Evolutionary conservation across 208 protist species (phyloP), one percentile per base, ranked within the genome.

Genomic region (Wallacemonas collosoma): DNA sequence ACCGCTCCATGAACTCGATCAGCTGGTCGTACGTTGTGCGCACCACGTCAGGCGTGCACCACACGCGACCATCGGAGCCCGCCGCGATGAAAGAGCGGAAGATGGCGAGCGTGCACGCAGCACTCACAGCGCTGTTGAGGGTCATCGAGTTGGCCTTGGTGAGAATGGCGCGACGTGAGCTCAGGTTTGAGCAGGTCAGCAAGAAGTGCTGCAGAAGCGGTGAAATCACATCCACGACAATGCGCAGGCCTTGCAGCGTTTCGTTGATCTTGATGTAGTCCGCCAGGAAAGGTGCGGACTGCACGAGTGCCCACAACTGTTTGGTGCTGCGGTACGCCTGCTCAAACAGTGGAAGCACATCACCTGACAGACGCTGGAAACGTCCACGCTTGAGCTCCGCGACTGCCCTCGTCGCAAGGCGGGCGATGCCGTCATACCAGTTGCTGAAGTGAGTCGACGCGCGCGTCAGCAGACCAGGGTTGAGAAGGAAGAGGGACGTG

Each of bases 201-300:
- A 94, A 58, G 75, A 93, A 93, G 75, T 96, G 92, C 73, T 96
- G 92, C 48, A 96, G 77, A 35, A 90, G 62, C 0, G 92, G 92
- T 15, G 85, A 88, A 8, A 94, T 54, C 1, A 96, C 80, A 66
- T 96, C 92, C 44, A 92, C 86, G 14, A 93, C 72, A 60, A 96
- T 72, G 55, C 92, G 87, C 68, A 96, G 76, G 39, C 72, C 66
- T 9, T 86, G 82, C 36, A 96, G 74, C 2, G 82, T 79, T 6
- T 81, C 80, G 7, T 76, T 63, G 3, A 93, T 43, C 5, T 68
- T 57, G 2, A 96, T 17, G 71, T 94, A 96, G 73, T 93, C 88
- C 8, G 88, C 77, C 38, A 96, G 53, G 68, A 93, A 93, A 15
- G 92, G 92, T 4, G 73, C 79, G 35, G 76, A 82, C 65, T 94